Conservation (phyloP, 225 moss, liverwort and hornwort genomes). For the Neckera pumila region DNA sequence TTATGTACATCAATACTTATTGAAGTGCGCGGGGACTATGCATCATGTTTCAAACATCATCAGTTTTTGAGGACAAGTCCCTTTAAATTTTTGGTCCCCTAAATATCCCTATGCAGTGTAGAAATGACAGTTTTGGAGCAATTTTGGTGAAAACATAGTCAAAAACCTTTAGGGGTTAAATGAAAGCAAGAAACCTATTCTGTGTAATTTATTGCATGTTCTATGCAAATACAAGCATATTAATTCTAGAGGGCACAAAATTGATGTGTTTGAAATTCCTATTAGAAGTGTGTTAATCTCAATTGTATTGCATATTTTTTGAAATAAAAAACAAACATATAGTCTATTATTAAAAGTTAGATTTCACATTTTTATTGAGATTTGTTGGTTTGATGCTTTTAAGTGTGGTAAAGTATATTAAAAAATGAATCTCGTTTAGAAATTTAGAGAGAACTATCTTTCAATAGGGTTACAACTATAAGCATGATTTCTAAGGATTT, state of each 20-base stretch:
- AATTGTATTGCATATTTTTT: background rate
- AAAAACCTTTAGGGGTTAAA: too few species aligned
- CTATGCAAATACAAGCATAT: background rate
- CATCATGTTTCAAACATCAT: too few species aligned
- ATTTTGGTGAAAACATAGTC: too few species aligned
- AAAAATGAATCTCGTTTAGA: background rate
- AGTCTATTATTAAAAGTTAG: background rate
- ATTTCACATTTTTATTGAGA: background rate
- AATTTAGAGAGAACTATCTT: background rate
- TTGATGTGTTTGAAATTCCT: background rate
- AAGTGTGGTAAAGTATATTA: accelerated
- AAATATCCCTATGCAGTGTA: too few species aligned
- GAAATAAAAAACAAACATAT: too few species aligned
- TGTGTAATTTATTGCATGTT: background rate
- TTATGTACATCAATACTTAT: too few species aligned
- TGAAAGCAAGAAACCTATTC: background rate
- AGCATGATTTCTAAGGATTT: background rate
- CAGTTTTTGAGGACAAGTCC: too few species aligned
- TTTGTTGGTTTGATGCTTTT: background rate
- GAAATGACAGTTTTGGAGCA: too few species aligned
- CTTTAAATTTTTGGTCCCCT: too few species aligned
- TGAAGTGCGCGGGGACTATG: too few species aligned
- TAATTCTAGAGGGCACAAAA: accelerated
- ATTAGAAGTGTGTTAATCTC: background rate
- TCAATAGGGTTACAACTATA: background rate